phyloP scores from a whole-genome alignment of 495 filamentous ascomycete genomes.

The Pyronema domesticum region DNA sequence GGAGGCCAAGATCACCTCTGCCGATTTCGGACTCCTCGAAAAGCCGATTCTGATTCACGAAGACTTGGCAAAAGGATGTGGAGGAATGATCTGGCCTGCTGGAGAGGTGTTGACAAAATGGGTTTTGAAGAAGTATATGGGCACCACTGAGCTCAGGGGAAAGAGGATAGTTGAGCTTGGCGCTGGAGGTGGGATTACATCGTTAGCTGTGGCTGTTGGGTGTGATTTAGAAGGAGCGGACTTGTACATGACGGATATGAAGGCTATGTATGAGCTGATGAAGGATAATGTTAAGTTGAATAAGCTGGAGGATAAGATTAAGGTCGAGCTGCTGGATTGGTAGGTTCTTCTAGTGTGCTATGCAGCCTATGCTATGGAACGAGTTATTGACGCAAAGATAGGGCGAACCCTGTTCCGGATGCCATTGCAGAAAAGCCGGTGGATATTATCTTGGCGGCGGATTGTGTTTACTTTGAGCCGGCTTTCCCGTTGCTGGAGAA shows the following conservation, averaged over 20 bases:
- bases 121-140: constrained; percentile 34
- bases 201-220: constrained; percentile 47
- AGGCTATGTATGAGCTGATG: constrained; percentile 69
- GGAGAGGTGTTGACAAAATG: constrained; percentile 76
- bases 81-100: constrained; percentile 85
- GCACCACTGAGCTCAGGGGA: constrained; percentile 6
- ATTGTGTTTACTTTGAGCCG: constrained; percentile 91
- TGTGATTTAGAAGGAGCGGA: constrained; percentile 32
- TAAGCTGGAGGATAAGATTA: constrained; percentile 38
- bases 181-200: constrained; percentile 78
- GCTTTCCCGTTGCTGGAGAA: constrained; percentile 71
- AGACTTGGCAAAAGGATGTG: constrained; percentile 71
- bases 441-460: constrained; percentile 73
- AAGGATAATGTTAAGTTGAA: constrained; percentile 68
- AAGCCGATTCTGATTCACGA: constrained; percentile 59
- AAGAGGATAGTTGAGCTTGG: constrained; percentile 68
- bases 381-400: constrained; percentile 15
- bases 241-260: constrained; percentile 69
- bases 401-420: constrained; percentile 37
- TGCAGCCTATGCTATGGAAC: too few species aligned
- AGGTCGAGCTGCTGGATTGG: constrained; percentile 59
- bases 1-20: constrained; percentile 38
- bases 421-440: constrained; percentile 36
- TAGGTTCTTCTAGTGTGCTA: constrained; percentile 28
- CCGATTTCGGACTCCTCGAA: constrained; percentile 57